Percentiles rank a stretch among this genome's conserved stretches.
These are phyloP conservation scores for Claviceps lovelessii DNA, from an alignment of 2,329 filamentous ascomycete species.

Conservation along the genomic window DNA sequence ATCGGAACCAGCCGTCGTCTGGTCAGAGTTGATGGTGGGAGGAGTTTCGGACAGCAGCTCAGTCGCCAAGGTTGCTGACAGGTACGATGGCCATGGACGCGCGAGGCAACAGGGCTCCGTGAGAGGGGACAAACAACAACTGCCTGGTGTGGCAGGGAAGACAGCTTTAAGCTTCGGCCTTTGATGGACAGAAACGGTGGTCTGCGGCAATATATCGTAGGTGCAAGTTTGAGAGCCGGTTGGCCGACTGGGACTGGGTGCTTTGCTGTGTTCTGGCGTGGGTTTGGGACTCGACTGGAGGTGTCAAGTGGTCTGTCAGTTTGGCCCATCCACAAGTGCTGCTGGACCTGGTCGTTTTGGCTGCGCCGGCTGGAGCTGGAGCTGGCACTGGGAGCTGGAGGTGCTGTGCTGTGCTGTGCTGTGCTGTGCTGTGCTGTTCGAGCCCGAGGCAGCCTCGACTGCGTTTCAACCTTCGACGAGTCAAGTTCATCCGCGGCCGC, in stretches of 20 bases:
- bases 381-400: not conserved
- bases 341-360: not conserved
- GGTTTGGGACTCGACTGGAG: not conserved
- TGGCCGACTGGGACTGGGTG: not conserved
- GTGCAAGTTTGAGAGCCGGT: not conserved
- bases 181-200: not conserved
- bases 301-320: not conserved
- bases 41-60: not conserved
- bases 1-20: not conserved
- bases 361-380: slow-evolving; percentile 4
- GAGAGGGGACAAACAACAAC: not conserved
- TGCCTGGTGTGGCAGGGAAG: not conserved
- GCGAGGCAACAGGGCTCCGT: not conserved
- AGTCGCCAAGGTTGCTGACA: slow-evolving; percentile 7
- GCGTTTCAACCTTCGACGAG: not conserved
- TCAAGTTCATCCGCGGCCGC: not conserved
- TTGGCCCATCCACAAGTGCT: too few relatives aligned
- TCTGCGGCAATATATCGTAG: not conserved
- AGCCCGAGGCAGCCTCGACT: slow-evolving; percentile 2
- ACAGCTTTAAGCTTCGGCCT: not conserved
- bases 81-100: slow-evolving; percentile 1
- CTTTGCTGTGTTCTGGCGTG: not conserved
- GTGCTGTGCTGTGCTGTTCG: not conserved
- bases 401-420: not conserved
- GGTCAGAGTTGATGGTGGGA: not conserved